Conservation (phyloP, 1,139 yeast species). For the Eremothecium sinecaudum region DNA sequence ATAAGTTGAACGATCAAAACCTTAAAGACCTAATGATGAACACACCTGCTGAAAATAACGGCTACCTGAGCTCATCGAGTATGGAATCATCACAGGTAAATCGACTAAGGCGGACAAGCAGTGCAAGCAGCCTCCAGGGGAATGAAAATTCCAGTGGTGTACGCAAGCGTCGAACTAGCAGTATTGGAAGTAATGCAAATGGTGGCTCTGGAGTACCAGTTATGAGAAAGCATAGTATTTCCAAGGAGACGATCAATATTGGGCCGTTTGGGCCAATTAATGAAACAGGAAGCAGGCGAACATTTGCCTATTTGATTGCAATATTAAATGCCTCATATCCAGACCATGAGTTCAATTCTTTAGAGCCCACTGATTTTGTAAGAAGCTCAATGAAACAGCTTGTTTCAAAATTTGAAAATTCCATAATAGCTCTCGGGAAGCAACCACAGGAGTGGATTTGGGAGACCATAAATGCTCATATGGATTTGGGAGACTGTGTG, state of each 20-base stretch:
- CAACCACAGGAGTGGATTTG: slow-evolving; percentile 56
- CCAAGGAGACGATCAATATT: slow-evolving; percentile 22
- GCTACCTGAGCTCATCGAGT: slow-evolving; percentile 24
- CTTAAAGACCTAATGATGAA: slow-evolving; percentile 27
- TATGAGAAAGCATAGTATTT: slow-evolving; percentile 3
- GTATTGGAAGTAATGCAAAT: slow-evolving; percentile 1
- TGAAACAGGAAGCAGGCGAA: slow-evolving; percentile 71
- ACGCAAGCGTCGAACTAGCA: slow-evolving; percentile 16
- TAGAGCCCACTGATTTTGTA: slow-evolving; percentile 79
- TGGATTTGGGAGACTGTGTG: slow-evolving; percentile 68
- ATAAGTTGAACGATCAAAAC: slow-evolving; percentile 30
- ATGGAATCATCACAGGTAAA: slow-evolving; percentile 5
- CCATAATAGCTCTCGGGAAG: slow-evolving; percentile 70
- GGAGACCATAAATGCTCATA: slow-evolving; percentile 80
- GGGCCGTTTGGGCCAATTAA: slow-evolving; percentile 94
- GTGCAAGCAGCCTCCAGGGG: slow-evolving; percentile 17
- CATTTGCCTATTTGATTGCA: slow-evolving; percentile 84
- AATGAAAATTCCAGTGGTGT: slow-evolving; percentile 11
- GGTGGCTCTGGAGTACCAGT: not conserved
- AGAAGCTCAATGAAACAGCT: slow-evolving; percentile 44
- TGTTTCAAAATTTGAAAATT: slow-evolving; percentile 66
- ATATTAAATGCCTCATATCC: slow-evolving; percentile 89
- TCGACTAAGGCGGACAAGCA: slow-evolving; percentile 22
- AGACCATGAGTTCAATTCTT: slow-evolving; percentile 82
- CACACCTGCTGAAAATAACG: slow-evolving; percentile 15